These are phyloP conservation scores for Globisporangium paddicum DNA, from an alignment of 352 stramenopile genomes.

Conservation along the genomic window DNA sequence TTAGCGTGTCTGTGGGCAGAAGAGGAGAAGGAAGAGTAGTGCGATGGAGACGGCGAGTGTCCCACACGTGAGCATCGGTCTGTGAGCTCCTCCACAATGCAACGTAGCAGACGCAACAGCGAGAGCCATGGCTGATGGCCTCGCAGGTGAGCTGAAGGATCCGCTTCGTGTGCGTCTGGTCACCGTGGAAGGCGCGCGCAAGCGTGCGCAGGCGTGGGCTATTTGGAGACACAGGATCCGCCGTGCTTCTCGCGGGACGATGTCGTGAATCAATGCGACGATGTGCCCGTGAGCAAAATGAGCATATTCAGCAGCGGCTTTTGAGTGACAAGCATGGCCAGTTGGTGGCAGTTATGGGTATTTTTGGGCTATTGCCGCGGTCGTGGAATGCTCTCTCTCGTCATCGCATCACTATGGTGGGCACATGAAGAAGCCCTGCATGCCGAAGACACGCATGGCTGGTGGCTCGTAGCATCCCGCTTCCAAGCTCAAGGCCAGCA, in stretches of 20 bases:
- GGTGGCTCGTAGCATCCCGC: background rate
- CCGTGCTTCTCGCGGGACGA: background rate
- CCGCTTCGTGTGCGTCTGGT: background rate
- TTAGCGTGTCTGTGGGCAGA: background rate
- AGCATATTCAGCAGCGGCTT: background rate
- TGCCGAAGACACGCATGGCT: background rate
- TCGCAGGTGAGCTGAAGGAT: background rate
- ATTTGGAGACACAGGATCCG: constrained; percentile 3
- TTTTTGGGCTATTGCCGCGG: background rate
- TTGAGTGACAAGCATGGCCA: constrained; percentile 2
- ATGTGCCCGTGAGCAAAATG: constrained; percentile 1
- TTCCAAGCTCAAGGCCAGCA: background rate
- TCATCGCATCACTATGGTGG: background rate
- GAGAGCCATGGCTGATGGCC: background rate
- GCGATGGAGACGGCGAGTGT: background rate
- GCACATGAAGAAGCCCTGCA: background rate
- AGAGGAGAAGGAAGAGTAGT: background rate
- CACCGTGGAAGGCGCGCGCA: background rate
- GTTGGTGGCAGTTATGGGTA: background rate
- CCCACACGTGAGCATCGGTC: background rate
- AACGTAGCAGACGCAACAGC: background rate
- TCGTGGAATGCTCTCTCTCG: background rate
- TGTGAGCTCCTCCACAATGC: background rate
- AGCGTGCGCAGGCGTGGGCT: background rate
- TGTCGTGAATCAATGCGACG: background rate